Evolutionary conservation across 116 monocot genomes (phyloP).

Genomic region (Cymodocea nodosa): DNA sequence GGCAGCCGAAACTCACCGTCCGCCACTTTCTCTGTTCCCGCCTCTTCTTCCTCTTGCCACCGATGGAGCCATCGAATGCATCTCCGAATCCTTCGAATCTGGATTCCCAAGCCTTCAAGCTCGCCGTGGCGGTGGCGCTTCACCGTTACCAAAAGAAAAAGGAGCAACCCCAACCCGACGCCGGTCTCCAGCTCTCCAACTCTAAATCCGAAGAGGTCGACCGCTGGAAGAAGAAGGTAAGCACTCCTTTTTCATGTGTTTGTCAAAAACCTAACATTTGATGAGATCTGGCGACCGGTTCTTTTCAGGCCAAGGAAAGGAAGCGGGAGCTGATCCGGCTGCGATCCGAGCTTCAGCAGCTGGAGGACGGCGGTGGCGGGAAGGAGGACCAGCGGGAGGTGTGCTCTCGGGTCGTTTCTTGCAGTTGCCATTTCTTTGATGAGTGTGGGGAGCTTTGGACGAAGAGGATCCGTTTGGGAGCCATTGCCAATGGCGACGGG

Average conservation of each 20-base stretch:
- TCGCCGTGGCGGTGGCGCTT: slow-evolving; percentile 64
- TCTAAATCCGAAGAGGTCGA: slow-evolving; percentile 19
- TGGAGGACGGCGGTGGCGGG: slow-evolving; percentile 34
- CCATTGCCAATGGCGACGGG: background rate
- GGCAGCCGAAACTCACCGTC: background rate
- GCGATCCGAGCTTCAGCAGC: slow-evolving; percentile 62
- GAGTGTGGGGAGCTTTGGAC: slow-evolving; percentile 25
- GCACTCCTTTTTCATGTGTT: slow-evolving; percentile 3
- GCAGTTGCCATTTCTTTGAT: slow-evolving; percentile 91
- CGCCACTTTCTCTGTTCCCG: slow-evolving; percentile 6
- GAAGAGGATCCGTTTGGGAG: slow-evolving; percentile 5
- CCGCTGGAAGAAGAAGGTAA: slow-evolving; percentile 68
- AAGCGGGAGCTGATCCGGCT: slow-evolving; percentile 65
- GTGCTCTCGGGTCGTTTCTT: slow-evolving; percentile 48
- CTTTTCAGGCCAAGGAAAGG: slow-evolving; percentile 80
- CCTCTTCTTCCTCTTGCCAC: background rate
- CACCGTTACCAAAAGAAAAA: slow-evolving; percentile 38
- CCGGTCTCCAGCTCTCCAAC: slow-evolving; percentile 10
- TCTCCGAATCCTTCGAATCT: background rate
- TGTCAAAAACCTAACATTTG: too few relatives aligned
- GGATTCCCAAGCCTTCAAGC: slow-evolving; percentile 22
- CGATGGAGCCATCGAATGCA: slow-evolving; percentile 10
- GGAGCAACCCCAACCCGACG: background rate
- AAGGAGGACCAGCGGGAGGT: slow-evolving; percentile 20
- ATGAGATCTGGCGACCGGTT: background rate